Conservation (phyloP, 1,284 basidiomycete species). For the Irpex rosettiformis region DNA sequence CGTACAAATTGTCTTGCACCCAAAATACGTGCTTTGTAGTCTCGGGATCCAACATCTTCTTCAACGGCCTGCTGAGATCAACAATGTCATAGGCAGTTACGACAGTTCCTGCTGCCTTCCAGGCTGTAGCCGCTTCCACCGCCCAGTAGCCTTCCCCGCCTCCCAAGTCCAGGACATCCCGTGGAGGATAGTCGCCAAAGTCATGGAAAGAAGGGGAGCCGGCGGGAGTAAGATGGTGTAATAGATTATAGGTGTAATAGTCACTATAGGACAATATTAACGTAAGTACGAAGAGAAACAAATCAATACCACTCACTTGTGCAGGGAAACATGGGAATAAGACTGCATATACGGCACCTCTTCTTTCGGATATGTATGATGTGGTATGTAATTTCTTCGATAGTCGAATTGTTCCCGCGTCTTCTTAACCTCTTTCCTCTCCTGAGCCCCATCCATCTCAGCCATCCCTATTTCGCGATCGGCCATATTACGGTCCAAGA, state of each 20-base stretch:
- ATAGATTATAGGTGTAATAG: conserved; percentile 46
- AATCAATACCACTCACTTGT: conserved; percentile 3
- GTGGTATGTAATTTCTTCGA: background rate
- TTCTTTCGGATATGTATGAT: conserved; percentile 1
- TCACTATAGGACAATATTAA: conserved; percentile 41
- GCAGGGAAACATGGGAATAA: conserved; percentile 3
- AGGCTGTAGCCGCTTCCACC: conserved; percentile 51
- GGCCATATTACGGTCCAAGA: background rate
- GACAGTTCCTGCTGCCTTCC: conserved; percentile 45
- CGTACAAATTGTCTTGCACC: conserved; percentile 65
- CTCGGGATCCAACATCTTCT: conserved; percentile 17
- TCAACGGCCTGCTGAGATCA: conserved; percentile 36
- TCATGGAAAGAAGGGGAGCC: conserved; percentile 57
- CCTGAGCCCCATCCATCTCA: background rate
- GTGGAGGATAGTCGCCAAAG: conserved; percentile 48
- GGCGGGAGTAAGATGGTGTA: conserved; percentile 44
- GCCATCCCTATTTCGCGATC: background rate
- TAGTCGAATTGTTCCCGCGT: background rate
- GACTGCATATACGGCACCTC: conserved; percentile 4
- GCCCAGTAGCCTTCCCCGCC: conserved; percentile 70
- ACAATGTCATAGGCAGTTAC: conserved; percentile 66
- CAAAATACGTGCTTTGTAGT: conserved; percentile 49
- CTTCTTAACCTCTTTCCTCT: background rate
- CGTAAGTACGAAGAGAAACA: background rate
- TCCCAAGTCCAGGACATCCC: conserved; percentile 64